Evolutionary conservation across 2,329 filamentous ascomycete species (phyloP).

Genomic region (Chaetoscypha palmicola): DNA sequence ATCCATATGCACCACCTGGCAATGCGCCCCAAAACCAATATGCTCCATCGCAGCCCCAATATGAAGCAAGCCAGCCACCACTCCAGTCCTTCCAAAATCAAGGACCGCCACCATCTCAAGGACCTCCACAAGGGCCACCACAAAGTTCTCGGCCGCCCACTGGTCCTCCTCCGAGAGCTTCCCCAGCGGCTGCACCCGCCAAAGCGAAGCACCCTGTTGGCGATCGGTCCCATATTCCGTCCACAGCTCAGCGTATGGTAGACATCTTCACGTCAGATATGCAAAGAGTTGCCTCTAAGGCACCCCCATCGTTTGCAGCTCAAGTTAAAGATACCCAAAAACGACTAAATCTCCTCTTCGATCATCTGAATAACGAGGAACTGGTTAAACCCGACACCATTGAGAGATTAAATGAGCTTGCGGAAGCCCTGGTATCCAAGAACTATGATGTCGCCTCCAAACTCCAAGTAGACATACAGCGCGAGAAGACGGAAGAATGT

Average conservation of each 20-base stretch:
- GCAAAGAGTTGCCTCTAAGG: constrained; percentile 78
- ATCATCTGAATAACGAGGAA: constrained; percentile 94
- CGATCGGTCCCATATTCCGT: constrained; percentile 83
- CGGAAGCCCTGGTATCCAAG: constrained; percentile 59
- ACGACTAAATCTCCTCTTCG: constrained; percentile 86
- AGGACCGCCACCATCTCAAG: constrained; percentile 33
- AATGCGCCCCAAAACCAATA: constrained; percentile 48
- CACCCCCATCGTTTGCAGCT: constrained; percentile 75
- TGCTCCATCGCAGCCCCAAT: constrained; percentile 46
- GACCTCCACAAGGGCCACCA: constrained; percentile 32
- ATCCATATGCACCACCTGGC: constrained; percentile 37
- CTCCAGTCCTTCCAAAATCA: constrained; percentile 34
- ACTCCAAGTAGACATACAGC: constrained; percentile 69
- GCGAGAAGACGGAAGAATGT: constrained; percentile 71
- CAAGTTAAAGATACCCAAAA: constrained; percentile 95
- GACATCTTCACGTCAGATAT: constrained; percentile 79
- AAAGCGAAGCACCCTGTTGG: constrained; percentile 68
- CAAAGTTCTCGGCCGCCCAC: constrained; percentile 34
- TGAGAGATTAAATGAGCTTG: constrained; percentile 55
- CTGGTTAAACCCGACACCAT: constrained; percentile 75
- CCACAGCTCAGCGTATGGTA: constrained; percentile 67
- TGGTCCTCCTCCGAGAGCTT: constrained; percentile 36
- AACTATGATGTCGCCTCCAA: constrained; percentile 61
- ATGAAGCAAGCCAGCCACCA: constrained; percentile 32
- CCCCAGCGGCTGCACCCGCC: constrained; percentile 41